Conservation (phyloP, 805 yeast species). For the Millerozyma acaciae region DNA sequence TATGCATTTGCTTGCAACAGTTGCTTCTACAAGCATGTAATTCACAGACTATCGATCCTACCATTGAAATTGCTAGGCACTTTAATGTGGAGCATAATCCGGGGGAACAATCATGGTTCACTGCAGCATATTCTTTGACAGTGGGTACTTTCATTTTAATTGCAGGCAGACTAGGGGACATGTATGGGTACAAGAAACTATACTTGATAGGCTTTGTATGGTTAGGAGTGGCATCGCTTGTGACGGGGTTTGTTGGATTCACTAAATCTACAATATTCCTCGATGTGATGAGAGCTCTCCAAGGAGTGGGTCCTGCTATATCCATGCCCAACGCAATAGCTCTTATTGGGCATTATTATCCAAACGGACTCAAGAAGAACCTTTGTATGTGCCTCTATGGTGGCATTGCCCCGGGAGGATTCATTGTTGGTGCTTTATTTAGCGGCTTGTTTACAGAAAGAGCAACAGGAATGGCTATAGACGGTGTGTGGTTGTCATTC, state of each 20-base stretch:
- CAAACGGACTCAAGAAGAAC: constrained; percentile 17
- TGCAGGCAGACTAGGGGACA: constrained; percentile 32
- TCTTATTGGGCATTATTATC: constrained; percentile 28
- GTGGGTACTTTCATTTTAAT: constrained; percentile 35
- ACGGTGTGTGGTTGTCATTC: constrained; percentile 28
- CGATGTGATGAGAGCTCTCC: constrained; percentile 28
- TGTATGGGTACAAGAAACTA: constrained; percentile 30
- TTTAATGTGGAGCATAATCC: constrained; percentile 21
- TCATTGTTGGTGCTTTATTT: constrained; percentile 26
- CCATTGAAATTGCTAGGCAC: constrained; percentile 15
- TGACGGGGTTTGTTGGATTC: constrained; percentile 25
- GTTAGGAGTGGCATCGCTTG: constrained; percentile 20
- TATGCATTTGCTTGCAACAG: constrained; percentile 23
- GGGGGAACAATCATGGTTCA: constrained; percentile 34
- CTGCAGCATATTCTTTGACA: constrained; percentile 30
- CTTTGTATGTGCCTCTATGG: constrained; percentile 28
- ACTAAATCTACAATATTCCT: constrained; percentile 21
- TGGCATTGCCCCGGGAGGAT: constrained; percentile 34
- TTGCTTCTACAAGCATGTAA: constrained; percentile 28
- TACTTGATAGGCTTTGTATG: constrained; percentile 22
- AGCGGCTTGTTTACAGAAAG: constrained; percentile 20
- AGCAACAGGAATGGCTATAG: not conserved
- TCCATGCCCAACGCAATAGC: constrained; percentile 34
- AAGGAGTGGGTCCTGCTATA: constrained; percentile 33
- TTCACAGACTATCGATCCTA: constrained; percentile 24